phyloP scores from a whole-genome alignment of 2,329 filamentous ascomycete genomes.

The Zelopaecilomyces penicillatus region DNA sequence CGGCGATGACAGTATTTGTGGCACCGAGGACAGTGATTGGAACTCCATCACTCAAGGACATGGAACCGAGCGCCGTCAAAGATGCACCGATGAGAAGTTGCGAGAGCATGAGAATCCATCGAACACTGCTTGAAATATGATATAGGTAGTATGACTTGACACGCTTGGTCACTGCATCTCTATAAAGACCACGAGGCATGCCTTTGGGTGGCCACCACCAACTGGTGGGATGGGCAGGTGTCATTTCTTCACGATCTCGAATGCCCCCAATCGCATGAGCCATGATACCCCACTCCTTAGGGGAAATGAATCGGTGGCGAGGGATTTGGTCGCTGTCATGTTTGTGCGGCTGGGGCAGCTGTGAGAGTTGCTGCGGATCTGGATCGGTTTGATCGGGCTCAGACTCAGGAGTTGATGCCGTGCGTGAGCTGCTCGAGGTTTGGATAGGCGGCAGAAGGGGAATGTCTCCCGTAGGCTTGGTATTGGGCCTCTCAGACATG shows the following conservation, averaged over 20 bases:
- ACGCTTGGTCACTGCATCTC: constrained; percentile 36
- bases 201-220: constrained; percentile 39
- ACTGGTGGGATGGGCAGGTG: constrained; percentile 32
- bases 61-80: constrained; percentile 41
- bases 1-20: constrained; percentile 41
- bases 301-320: constrained; percentile 32
- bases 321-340: constrained; percentile 11
- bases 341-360: constrained; percentile 1
- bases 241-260: constrained; percentile 34
- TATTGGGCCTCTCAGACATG: constrained; percentile 9
- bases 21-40: constrained; percentile 42
- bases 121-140: constrained; percentile 31
- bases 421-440: not conserved
- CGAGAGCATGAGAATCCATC: constrained; percentile 39
- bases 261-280: constrained; percentile 41
- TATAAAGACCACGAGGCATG: constrained; percentile 41
- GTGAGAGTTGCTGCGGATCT: not conserved
- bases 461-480: constrained; percentile 1
- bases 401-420: not conserved
- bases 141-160: constrained; percentile 37
- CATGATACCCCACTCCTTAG: constrained; percentile 37
- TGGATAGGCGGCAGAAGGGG: constrained; percentile 9
- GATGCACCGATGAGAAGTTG: constrained; percentile 42
- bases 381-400: not conserved
- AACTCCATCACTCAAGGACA: constrained; percentile 27